phyloP scores from a whole-genome alignment of 2,329 filamentous ascomycete genomes.

The Cryphonectria japonica region DNA sequence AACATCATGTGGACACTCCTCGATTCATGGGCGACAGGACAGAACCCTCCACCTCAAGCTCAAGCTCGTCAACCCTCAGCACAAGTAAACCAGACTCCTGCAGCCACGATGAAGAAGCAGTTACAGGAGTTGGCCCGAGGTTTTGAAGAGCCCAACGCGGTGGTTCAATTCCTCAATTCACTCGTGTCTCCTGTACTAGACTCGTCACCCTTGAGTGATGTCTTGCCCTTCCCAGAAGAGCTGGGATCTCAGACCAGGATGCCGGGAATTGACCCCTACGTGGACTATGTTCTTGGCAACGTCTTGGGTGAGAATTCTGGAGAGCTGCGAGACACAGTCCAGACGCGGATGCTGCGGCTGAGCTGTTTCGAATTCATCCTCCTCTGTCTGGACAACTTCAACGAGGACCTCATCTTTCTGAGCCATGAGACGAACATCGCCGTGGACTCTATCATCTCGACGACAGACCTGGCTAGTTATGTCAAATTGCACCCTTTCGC shows the following conservation, averaged over 20 bases:
- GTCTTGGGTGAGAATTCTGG: constrained; percentile 71
- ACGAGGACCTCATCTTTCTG: constrained; percentile 88
- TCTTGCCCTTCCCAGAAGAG: constrained; percentile 83
- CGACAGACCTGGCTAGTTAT: constrained; percentile 78
- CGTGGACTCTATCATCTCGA: constrained; percentile 74
- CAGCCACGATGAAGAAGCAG: constrained; percentile 61
- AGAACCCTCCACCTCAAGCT: constrained; percentile 45
- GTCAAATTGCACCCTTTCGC: constrained; percentile 89
- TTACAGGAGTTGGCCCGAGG: constrained; percentile 75
- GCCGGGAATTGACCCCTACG: constrained; percentile 87
- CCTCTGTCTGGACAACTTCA: constrained; percentile 82
- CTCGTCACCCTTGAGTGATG: constrained; percentile 68
- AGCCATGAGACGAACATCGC: constrained; percentile 76
- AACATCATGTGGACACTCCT: constrained; percentile 78
- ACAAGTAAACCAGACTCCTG: constrained; percentile 35
- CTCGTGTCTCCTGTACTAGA: constrained; percentile 70
- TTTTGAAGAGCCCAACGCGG: constrained; percentile 84
- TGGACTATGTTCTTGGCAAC: constrained; percentile 86
- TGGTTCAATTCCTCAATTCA: constrained; percentile 75
- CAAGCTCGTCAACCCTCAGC: constrained; percentile 25
- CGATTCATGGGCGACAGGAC: constrained; percentile 77
- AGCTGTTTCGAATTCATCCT: constrained; percentile 84
- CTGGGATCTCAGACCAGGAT: constrained; percentile 75
- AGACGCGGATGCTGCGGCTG: constrained; percentile 74
- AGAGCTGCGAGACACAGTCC: constrained; percentile 67